A percentile compares a stretch with the other conserved stretches of the same genome.
These are phyloP conservation scores for Periconia macrospinosa DNA, from an alignment of 2,329 filamentous ascomycete genomes.

Conservation along the genomic window DNA sequence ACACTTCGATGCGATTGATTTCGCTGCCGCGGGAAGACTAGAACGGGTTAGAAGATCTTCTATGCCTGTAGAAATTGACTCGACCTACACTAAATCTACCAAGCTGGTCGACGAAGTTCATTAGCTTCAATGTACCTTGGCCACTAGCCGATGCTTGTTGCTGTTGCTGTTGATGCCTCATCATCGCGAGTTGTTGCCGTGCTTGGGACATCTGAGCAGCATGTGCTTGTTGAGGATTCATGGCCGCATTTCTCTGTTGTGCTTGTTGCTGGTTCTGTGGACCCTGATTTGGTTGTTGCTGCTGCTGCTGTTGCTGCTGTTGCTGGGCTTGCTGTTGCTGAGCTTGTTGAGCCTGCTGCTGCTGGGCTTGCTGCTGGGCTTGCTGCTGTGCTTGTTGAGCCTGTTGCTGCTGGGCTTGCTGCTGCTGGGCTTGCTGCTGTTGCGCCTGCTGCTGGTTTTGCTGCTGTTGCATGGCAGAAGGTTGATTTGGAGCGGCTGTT, in stretches of 20 bases:
- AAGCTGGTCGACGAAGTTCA: constrained; percentile 60
- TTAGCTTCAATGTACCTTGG: constrained; percentile 54
- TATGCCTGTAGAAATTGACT: background rate
- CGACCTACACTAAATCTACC: constrained; percentile 59
- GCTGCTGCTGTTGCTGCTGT: constrained; percentile 28
- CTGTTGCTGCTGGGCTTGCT: constrained; percentile 39
- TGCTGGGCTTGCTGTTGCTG: constrained; percentile 34
- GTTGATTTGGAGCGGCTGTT: constrained; percentile 43
- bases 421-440: constrained; percentile 46
- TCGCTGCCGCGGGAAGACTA: constrained; percentile 37
- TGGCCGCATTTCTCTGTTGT: constrained; percentile 3
- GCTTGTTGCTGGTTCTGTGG: constrained; percentile 23
- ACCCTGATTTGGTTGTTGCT: constrained; percentile 38
- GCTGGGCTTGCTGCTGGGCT: constrained; percentile 49
- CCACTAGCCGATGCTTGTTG: constrained; percentile 15
- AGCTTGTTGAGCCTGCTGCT: constrained; percentile 36
- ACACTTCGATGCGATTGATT: constrained; percentile 73
- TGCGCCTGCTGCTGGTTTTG: constrained; percentile 33
- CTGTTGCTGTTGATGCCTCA: constrained; percentile 25
- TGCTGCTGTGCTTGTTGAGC: constrained; percentile 52
- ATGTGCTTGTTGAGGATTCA: background rate
- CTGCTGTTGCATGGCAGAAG: constrained; percentile 34
- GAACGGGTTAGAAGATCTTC: constrained; percentile 5
- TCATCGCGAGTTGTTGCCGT: constrained; percentile 34
- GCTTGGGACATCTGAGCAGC: constrained; percentile 11